Percentiles rank a stretch among this genome's conserved stretches.
phyloP scores from a whole-genome alignment of 2,329 filamentous ascomycete species.

The Orbilia quercus region DNA sequence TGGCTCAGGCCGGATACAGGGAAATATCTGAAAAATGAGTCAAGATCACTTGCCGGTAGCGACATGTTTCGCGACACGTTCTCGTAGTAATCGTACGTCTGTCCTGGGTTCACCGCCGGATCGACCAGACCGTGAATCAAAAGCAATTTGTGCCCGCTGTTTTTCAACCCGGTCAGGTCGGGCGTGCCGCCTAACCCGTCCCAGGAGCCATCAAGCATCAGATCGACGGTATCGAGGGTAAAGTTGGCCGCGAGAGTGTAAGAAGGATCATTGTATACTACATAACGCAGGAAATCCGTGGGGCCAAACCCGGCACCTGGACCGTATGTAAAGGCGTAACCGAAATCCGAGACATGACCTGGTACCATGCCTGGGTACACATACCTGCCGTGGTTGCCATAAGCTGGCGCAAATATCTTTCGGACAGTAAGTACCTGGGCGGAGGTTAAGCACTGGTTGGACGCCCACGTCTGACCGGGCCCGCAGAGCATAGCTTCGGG shows the following conservation, averaged over 20 bases:
- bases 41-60: conserved; percentile 41
- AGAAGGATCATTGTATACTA: conserved; percentile 63
- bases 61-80: conserved; percentile 21
- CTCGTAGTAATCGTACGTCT: conserved; percentile 22
- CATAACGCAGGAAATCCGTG: conserved; percentile 65
- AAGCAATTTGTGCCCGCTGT: conserved; percentile 65
- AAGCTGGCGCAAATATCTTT: conserved; percentile 61
- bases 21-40: conserved; percentile 62
- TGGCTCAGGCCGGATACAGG: conserved; percentile 61
- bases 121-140: conserved; percentile 65
- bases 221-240: conserved; percentile 63
- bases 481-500: conserved; percentile 61
- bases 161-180: conserved; percentile 63
- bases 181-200: conserved; percentile 63
- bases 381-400: conserved; percentile 61
- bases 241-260: conserved; percentile 63
- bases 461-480: conserved; percentile 23
- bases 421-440: conserved; percentile 61
- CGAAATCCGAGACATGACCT: neutral
- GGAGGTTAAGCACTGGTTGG: conserved; percentile 60
- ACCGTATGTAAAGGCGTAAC: conserved; percentile 14
- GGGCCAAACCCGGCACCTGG: neutral
- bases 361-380: conserved; percentile 59
- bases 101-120: neutral
- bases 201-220: conserved; percentile 60